Percentiles rank a stretch among this genome's conserved stretches.
Conservation (phyloP, 176 grass and related monocot genomes). For the Eremochloa ophiuroides region DNA sequence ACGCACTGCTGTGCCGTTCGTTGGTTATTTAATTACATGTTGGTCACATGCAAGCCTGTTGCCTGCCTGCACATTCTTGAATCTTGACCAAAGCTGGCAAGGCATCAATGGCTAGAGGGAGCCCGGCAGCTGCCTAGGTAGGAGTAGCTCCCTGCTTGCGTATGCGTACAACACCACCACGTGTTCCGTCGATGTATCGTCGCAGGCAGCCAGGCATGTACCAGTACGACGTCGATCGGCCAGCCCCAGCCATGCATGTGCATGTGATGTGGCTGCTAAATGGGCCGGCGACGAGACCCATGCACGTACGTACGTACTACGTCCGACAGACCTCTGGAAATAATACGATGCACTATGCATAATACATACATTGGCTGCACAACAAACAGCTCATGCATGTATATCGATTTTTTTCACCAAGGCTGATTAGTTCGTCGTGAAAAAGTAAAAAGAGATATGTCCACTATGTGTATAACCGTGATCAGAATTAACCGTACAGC, state of each 20-base stretch:
- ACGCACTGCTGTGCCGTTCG: neutral
- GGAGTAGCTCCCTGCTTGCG: neutral
- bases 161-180: neutral
- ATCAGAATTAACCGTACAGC: too few species aligned
- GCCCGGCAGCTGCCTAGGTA: too few species aligned
- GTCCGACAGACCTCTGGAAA: neutral
- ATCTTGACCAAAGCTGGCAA: neutral
- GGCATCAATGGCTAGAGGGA: neutral
- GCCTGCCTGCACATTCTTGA: neutral
- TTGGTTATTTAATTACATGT: slow-evolving; percentile 11
- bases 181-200: slow-evolving; percentile 1
- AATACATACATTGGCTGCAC: too few species aligned
- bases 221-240: neutral
- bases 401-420: too few species aligned
- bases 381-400: too few species aligned
- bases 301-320: neutral
- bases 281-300: neutral
- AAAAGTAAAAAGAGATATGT: neutral
- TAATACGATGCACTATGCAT: too few species aligned
- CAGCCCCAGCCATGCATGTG: neutral
- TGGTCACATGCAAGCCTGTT: neutral
- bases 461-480: too few species aligned
- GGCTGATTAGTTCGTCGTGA: neutral
- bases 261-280: too few species aligned
- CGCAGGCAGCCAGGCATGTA: neutral